Conservation (phyloP, 2,329 filamentous ascomycete genomes). For the Juglanconis oblonga region DNA sequence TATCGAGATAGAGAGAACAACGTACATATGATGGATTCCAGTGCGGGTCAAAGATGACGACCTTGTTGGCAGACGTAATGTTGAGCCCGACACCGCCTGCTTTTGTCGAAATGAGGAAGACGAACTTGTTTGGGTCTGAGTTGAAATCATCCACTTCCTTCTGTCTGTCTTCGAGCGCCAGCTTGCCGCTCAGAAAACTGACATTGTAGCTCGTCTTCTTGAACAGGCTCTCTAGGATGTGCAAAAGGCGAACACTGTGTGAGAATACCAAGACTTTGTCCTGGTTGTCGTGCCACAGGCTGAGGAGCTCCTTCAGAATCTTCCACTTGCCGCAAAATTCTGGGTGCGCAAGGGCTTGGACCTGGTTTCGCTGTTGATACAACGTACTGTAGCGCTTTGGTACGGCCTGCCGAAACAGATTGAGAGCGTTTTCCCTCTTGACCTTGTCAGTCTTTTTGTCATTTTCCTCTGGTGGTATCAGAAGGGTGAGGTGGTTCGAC, state of each 20-base stretch:
- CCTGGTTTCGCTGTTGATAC: constrained; percentile 72
- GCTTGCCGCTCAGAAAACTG: constrained; percentile 82
- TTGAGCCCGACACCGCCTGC: constrained; percentile 93
- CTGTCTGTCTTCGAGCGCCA: constrained; percentile 80
- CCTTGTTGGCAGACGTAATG: constrained; percentile 96
- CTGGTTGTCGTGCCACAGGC: constrained; percentile 84
- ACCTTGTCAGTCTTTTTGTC: constrained; percentile 58
- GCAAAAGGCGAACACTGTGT: constrained; percentile 81
- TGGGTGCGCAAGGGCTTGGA: constrained; percentile 77
- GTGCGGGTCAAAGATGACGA: constrained; percentile 94
- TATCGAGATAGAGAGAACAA: background rate
- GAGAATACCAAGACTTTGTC: constrained; percentile 97
- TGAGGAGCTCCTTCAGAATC: constrained; percentile 78
- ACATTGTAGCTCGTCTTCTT: constrained; percentile 86
- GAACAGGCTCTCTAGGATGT: constrained; percentile 82
- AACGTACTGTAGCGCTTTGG: constrained; percentile 73
- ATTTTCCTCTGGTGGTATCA: constrained; percentile 57
- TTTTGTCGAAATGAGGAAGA: constrained; percentile 92
- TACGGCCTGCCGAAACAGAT: constrained; percentile 69
- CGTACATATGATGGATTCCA: constrained; percentile 82
- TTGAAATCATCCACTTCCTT: constrained; percentile 89
- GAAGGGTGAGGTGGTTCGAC: constrained; percentile 85
- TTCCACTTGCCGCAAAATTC: constrained; percentile 98
- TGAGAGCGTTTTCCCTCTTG: constrained; percentile 75
- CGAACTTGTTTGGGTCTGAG: constrained; percentile 79